These are phyloP conservation scores for Spergularia marina DNA, from an alignment of 148 eudicot genomes.

Conservation along the genomic window DNA sequence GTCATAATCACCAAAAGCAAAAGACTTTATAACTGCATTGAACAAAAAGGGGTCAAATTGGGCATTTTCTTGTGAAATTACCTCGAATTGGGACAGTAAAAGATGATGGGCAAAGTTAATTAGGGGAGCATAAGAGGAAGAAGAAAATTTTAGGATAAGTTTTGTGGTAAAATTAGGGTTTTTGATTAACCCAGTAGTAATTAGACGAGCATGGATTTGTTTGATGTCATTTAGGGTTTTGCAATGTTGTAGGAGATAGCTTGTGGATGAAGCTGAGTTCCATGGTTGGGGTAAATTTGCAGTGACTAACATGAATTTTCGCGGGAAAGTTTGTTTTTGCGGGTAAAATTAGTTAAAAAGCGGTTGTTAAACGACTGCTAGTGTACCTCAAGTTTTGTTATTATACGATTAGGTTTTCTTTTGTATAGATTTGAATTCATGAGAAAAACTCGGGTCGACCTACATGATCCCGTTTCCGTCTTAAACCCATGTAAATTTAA, in stretches of 20 bases:
- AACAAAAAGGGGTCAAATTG: conserved; percentile 55
- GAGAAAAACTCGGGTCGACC: too few relatives aligned
- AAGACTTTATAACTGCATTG: conserved; percentile 61
- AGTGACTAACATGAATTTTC: conserved; percentile 39
- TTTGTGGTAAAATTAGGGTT: conserved; percentile 55
- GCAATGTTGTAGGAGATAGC: conserved; percentile 44
- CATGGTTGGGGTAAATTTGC: conserved; percentile 55
- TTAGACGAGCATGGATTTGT: conserved; percentile 64
- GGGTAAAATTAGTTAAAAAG: neutral
- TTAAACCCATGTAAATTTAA: too few relatives aligned
- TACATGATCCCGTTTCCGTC: too few relatives aligned
- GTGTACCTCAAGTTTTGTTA: too few relatives aligned
- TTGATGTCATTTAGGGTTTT: conserved; percentile 50
- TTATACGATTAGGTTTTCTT: too few relatives aligned
- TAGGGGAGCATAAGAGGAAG: conserved; percentile 41
- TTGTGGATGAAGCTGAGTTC: conserved; percentile 44
- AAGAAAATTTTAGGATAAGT: conserved; percentile 51
- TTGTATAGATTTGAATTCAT: too few relatives aligned
- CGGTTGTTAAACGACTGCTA: too few relatives aligned
- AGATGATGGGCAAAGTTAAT: conserved; percentile 54
- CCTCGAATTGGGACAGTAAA: conserved; percentile 32
- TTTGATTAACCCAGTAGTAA: conserved; percentile 56
- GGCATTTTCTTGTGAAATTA: neutral
- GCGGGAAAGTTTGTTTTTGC: conserved; percentile 20
- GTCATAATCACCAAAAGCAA: conserved; percentile 43